phyloP scores from a whole-genome alignment of 352 stramenopile species.

The Peronospora tabacina region DNA sequence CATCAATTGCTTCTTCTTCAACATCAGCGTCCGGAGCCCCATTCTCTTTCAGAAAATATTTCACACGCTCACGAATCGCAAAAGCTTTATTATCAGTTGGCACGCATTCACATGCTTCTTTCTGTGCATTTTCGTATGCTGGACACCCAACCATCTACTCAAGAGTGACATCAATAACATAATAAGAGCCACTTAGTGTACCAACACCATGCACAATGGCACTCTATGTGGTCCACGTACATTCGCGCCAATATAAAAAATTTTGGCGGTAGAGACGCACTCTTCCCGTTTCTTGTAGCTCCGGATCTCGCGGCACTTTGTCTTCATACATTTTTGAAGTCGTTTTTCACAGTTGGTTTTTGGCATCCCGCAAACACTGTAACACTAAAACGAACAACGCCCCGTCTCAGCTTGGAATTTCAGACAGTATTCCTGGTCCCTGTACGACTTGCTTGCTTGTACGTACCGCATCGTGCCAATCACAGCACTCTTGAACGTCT shows the following conservation, averaged over 20 bases:
- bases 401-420: background rate
- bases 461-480: constrained; percentile 68
- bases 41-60: constrained; percentile 48
- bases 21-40: constrained; percentile 35
- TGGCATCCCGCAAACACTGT: constrained; percentile 71
- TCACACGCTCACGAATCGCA: constrained; percentile 39
- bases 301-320: constrained; percentile 30
- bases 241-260: constrained; percentile 58
- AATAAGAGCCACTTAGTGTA: too few relatives aligned
- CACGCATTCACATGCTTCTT: constrained; percentile 66
- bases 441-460: too few relatives aligned
- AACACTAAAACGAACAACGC: constrained; percentile 38
- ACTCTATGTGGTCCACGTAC: constrained; percentile 4
- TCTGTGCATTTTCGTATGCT: constrained; percentile 55
- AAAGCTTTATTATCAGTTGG: constrained; percentile 15
- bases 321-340: constrained; percentile 66
- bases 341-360: constrained; percentile 63
- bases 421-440: background rate
- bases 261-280: constrained; percentile 53
- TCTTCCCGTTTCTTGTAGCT: constrained; percentile 22
- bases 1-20: constrained; percentile 33
- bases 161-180: too few relatives aligned
- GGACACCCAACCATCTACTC: constrained; percentile 56
- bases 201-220: too few relatives aligned
- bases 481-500: constrained; percentile 68